Evolutionary conservation across 495 filamentous ascomycete species (phyloP).

Genomic region (Aspergillus wentii): DNA sequence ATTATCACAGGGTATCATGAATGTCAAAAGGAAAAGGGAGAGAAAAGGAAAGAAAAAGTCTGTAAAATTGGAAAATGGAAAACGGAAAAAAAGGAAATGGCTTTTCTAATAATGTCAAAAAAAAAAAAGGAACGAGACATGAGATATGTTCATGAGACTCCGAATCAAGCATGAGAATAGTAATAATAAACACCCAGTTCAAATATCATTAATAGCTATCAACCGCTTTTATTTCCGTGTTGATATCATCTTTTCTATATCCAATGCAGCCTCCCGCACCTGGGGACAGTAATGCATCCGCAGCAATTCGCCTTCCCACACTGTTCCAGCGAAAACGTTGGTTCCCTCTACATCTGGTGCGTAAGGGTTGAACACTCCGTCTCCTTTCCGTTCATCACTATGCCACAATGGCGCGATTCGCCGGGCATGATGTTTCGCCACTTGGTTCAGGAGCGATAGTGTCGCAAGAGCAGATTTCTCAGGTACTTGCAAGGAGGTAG

Average conservation of each 20-base stretch:
- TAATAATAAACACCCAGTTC: conserved; percentile 3
- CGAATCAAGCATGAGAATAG: not conserved
- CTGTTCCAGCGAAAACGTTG: conserved; percentile 83
- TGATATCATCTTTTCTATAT: conserved; percentile 61
- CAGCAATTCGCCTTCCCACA: conserved; percentile 92
- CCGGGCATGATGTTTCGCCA: conserved; percentile 65
- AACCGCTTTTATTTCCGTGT: conserved; percentile 22
- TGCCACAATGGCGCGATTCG: conserved; percentile 73
- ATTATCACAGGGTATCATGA: no score
- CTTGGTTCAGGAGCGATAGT: conserved; percentile 65
- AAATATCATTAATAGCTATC: conserved; percentile 1
- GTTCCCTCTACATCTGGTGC: conserved; percentile 63
- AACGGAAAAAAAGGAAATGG: no score
- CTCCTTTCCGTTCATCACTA: conserved; percentile 86
- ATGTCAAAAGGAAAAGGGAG: no score
- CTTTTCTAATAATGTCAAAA: no score
- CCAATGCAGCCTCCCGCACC: conserved; percentile 68
- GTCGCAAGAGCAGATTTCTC: conserved; percentile 81
- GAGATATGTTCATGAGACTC: not conserved
- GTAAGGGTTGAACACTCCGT: conserved; percentile 58
- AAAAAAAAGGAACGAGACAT: no score
- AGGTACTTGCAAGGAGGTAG: conserved; percentile 74
- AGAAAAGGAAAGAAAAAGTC: no score
- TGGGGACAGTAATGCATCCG: conserved; percentile 81
- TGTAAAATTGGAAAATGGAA: no score